Conservation (phyloP, 208 protist species). For the Trypanosomatidae sp. region DNA sequence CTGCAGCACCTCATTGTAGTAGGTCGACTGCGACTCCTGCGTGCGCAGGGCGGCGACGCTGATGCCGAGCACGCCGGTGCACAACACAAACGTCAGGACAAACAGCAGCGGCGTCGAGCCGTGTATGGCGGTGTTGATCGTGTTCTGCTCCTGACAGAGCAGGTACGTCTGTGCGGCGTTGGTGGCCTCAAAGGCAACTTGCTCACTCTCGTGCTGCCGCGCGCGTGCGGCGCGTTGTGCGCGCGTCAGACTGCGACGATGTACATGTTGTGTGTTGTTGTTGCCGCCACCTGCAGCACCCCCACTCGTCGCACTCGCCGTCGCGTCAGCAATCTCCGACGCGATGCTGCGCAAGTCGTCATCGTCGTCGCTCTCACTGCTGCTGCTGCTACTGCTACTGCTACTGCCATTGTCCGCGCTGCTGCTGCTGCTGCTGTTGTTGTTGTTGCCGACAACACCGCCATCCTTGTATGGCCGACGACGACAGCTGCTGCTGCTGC, state of each 20-base stretch:
- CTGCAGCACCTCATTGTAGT: background rate
- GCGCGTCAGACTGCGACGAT: too few relatives aligned
- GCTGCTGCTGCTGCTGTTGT: background rate
- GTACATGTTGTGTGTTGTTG: too few relatives aligned
- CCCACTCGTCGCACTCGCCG: too few relatives aligned
- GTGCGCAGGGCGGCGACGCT: background rate
- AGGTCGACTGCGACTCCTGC: background rate
- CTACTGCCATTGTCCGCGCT: background rate
- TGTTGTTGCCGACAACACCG: too few relatives aligned
- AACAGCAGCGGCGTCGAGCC: background rate
- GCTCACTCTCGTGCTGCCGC: background rate
- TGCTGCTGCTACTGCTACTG: conserved; percentile 1
- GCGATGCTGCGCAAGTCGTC: too few relatives aligned
- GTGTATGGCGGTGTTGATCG: background rate
- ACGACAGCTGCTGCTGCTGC: background rate
- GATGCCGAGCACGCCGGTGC: background rate
- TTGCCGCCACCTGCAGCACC: too few relatives aligned
- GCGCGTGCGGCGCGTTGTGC: background rate
- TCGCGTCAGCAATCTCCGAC: too few relatives aligned
- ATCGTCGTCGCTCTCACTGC: too few relatives aligned
- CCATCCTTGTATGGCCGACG: too few relatives aligned
- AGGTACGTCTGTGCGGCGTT: background rate
- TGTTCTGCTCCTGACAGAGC: background rate
- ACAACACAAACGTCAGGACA: background rate
- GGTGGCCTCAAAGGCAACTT: background rate